phyloP scores from a whole-genome alignment of 495 filamentous ascomycete species.

The Lichenothelia convexa region DNA sequence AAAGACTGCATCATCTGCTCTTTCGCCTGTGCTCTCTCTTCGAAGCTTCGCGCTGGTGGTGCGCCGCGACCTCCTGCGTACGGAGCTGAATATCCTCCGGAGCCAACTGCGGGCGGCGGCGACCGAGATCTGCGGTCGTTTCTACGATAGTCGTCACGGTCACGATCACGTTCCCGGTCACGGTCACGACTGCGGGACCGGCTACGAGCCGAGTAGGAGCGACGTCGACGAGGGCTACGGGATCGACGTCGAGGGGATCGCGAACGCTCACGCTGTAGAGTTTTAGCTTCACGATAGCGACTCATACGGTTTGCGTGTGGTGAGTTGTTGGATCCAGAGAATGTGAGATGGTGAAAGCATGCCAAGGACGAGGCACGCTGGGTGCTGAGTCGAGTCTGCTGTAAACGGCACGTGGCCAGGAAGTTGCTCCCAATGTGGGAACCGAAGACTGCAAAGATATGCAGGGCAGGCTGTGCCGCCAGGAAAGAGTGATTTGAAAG shows the following conservation, averaged over 20 bases:
- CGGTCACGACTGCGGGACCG: slow-evolving; percentile 64
- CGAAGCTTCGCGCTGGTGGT: slow-evolving; percentile 51
- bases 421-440: too few relatives aligned
- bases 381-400: too few relatives aligned
- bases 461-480: too few relatives aligned
- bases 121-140: slow-evolving; percentile 64
- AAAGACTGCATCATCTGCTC: slow-evolving; percentile 92
- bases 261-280: slow-evolving; percentile 90
- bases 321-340: too few relatives aligned
- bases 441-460: too few relatives aligned
- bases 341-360: too few relatives aligned
- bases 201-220: slow-evolving; percentile 85
- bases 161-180: too few relatives aligned
- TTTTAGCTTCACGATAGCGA: too few relatives aligned
- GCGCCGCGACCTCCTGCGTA: slow-evolving; percentile 41
- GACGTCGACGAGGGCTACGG: slow-evolving; percentile 59
- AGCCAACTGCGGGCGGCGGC: slow-evolving; percentile 57
- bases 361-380: too few relatives aligned
- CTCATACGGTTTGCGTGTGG: too few relatives aligned
- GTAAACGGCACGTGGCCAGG: too few relatives aligned
- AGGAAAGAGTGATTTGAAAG: too few relatives aligned
- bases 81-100: slow-evolving; percentile 46
- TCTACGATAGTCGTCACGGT: slow-evolving; percentile 67
- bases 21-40: slow-evolving; percentile 70
- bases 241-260: slow-evolving; percentile 80